These are phyloP conservation scores for Pleurotus pulmonarius DNA, from an alignment of 768 basidiomycete species.

Conservation along the genomic window DNA sequence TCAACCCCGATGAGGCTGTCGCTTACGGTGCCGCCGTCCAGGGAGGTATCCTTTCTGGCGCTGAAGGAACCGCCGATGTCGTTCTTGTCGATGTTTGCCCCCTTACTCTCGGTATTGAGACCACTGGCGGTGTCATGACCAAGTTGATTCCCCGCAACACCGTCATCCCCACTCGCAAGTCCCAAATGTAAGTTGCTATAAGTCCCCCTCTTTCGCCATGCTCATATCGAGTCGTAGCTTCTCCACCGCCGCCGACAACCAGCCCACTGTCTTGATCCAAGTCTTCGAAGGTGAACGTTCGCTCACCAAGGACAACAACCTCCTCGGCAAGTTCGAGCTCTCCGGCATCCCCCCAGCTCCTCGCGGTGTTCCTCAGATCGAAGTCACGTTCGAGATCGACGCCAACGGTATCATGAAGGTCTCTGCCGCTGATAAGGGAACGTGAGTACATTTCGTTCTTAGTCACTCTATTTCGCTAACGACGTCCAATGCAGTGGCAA, in stretches of 20 bases:
- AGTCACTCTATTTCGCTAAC: not conserved
- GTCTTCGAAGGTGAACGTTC: slow-evolving; percentile 98
- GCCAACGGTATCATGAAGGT: slow-evolving; percentile 97
- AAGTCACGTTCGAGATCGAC: slow-evolving; percentile 95
- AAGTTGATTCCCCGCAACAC: slow-evolving; percentile 98
- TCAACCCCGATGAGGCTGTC: slow-evolving; percentile 99
- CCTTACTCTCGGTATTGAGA: slow-evolving; percentile 98
- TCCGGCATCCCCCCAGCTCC: slow-evolving; percentile 91
- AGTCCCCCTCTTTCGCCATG: slow-evolving; percentile 6
- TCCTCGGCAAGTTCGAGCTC: slow-evolving; percentile 95
- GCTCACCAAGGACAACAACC: slow-evolving; percentile 97
- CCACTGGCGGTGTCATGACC: slow-evolving; percentile 96
- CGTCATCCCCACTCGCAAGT: slow-evolving; percentile 96
- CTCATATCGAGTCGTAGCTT: slow-evolving; percentile 40
- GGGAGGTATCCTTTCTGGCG: slow-evolving; percentile 96
- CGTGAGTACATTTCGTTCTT: slow-evolving; percentile 41
- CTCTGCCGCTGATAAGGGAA: slow-evolving; percentile 89
- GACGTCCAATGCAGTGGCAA: slow-evolving; percentile 54
- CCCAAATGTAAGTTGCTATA: slow-evolving; percentile 66
- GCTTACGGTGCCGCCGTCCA: slow-evolving; percentile 99
- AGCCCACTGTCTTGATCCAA: slow-evolving; percentile 94
- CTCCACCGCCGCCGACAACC: slow-evolving; percentile 85
- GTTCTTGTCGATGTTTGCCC: slow-evolving; percentile 97
- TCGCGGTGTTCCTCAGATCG: slow-evolving; percentile 95
- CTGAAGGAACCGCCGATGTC: slow-evolving; percentile 84